Evolutionary conservation across 2,329 filamentous ascomycete genomes (phyloP).

Genomic region (Verticillium isaacii): DNA sequence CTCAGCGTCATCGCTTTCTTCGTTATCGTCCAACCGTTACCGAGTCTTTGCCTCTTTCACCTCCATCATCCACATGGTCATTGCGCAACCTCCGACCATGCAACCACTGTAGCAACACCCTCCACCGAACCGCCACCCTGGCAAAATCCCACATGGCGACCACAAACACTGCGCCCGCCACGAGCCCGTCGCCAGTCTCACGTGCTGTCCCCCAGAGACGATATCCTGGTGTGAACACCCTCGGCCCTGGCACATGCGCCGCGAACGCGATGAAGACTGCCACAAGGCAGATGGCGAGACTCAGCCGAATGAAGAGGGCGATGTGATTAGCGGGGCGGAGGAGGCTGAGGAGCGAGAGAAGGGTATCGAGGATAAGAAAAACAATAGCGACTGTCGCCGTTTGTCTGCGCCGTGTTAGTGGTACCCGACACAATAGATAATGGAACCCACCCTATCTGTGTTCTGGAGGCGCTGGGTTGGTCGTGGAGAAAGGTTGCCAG

Average conservation of each 20-base stretch:
- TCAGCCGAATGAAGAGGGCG: conserved; percentile 23
- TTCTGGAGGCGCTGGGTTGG: conserved; percentile 14
- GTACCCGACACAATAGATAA: not conserved
- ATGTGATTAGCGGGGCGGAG: conserved; percentile 23
- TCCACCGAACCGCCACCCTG: not conserved
- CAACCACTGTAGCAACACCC: not conserved
- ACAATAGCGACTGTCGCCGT: conserved; percentile 23
- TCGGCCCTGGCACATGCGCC: conserved; percentile 8
- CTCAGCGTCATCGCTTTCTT: not conserved
- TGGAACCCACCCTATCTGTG: conserved; percentile 8
- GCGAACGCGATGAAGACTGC: conserved; percentile 29
- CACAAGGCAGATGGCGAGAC: conserved; percentile 27
- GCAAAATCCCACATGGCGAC: conserved; percentile 1
- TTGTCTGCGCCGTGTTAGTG: conserved; percentile 13
- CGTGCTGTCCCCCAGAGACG: not conserved
- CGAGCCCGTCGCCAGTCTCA: not conserved
- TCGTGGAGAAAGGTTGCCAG: conserved; percentile 25
- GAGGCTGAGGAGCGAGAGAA: conserved; percentile 29
- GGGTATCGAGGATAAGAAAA: conserved; percentile 26
- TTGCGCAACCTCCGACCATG: not conserved
- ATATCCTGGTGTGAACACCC: not conserved
- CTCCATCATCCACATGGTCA: not conserved
- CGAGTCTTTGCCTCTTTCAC: not conserved
- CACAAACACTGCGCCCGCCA: not conserved
- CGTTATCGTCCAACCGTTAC: not conserved